Evolutionary conservation across 2,329 filamentous ascomycete species (phyloP).

Genomic region (Coniochaeta sp.): DNA sequence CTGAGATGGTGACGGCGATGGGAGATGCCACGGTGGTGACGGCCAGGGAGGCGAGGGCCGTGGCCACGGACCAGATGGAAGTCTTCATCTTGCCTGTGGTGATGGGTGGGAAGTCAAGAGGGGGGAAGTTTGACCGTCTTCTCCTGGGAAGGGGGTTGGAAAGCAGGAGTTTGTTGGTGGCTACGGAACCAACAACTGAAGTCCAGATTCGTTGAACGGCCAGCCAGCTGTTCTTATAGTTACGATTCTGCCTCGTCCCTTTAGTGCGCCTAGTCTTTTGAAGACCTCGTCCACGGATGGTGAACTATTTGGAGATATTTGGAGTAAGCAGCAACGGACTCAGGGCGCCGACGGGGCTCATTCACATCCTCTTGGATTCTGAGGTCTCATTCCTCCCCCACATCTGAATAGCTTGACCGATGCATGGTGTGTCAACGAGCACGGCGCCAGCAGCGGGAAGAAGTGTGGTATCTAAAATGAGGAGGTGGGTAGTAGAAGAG

Average conservation of each 20-base stretch:
- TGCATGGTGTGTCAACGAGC: not conserved
- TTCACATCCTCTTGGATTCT: not conserved
- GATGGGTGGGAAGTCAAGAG: too few species aligned
- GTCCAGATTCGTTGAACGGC: too few species aligned
- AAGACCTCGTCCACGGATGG: too few species aligned
- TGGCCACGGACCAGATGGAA: not conserved
- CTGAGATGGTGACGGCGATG: not conserved
- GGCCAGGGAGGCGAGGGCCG: not conserved
- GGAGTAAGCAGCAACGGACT: not conserved
- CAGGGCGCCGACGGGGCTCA: too few species aligned
- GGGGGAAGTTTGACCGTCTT: too few species aligned
- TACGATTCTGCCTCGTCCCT: too few species aligned
- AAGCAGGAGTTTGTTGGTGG: too few species aligned
- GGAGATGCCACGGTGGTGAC: not conserved
- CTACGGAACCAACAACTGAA: too few species aligned
- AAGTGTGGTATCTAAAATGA: not conserved
- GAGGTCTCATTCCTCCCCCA: not conserved
- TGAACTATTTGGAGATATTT: not conserved
- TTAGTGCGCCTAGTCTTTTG: too few species aligned
- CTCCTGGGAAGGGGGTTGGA: too few species aligned
- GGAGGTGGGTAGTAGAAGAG: not conserved
- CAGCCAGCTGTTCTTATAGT: too few species aligned
- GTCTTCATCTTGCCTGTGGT: not conserved
- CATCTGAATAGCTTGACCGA: not conserved
- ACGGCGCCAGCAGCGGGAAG: not conserved